Conservation (phyloP, 2,329 filamentous ascomycete species). For the Plectosphaerella cucumerina region DNA sequence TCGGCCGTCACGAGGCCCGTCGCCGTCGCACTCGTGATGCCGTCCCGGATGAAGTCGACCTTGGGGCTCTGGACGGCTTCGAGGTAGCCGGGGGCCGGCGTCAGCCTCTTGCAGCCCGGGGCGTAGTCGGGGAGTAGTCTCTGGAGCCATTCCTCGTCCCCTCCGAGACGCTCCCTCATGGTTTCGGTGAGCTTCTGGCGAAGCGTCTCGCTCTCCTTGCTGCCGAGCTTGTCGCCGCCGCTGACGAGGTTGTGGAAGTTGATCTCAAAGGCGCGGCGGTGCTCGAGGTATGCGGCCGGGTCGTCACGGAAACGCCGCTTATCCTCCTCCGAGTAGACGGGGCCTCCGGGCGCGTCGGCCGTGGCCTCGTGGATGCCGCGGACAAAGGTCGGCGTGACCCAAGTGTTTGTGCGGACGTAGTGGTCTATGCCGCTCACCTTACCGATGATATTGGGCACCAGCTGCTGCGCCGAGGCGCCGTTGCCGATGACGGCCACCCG, state of each 20-base stretch:
- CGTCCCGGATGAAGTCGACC: conserved; percentile 29
- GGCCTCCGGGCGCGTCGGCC: neutral
- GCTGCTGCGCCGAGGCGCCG: conserved; percentile 36
- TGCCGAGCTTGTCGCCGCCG: neutral
- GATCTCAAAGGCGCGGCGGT: neutral
- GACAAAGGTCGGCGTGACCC: neutral
- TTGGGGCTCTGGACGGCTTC: conserved; percentile 15
- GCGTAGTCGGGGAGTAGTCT: conserved; percentile 10
- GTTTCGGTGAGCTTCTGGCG: neutral
- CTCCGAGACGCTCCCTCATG: neutral
- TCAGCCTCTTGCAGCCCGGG: conserved; percentile 17
- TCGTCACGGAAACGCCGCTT: neutral
- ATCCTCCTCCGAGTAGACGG: neutral
- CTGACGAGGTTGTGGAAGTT: neutral
- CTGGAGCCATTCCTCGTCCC: neutral
- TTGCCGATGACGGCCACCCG: neutral
- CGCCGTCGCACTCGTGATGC: conserved; percentile 22
- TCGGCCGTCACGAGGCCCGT: conserved; percentile 20
- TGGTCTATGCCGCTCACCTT: neutral
- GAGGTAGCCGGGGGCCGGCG: conserved; percentile 17
- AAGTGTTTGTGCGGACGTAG: neutral
- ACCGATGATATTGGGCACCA: conserved; percentile 27
- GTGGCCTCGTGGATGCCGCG: neutral
- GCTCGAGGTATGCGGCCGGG: neutral
- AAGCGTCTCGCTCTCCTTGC: neutral